Conservation (phyloP, 345 rosid genomes). For the Boechera retrofracta region DNA sequence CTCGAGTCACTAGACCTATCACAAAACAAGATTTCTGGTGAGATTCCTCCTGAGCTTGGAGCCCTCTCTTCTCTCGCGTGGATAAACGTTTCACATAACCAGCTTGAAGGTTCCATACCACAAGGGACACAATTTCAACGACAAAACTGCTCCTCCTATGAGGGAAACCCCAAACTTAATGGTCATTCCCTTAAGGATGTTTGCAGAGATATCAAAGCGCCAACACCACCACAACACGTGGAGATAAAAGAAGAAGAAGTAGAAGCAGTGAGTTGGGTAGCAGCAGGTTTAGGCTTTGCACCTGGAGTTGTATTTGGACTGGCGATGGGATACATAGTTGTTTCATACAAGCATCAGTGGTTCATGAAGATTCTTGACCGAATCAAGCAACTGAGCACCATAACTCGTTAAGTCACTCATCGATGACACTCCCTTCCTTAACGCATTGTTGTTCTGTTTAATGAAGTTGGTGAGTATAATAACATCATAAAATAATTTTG, state of each 20-base stretch:
- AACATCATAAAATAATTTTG: neutral
- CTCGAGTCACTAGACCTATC: too few species aligned
- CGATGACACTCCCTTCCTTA: neutral
- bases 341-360: slow-evolving; percentile 10
- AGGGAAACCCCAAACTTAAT: too few species aligned
- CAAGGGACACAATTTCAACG: too few species aligned
- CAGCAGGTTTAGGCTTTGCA: neutral
- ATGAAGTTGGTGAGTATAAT: neutral
- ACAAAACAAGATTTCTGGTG: too few species aligned
- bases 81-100: too few species aligned
- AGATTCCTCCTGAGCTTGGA: too few species aligned
- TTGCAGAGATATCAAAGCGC: too few species aligned
- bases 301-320: slow-evolving; percentile 6
- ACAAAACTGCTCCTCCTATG: too few species aligned
- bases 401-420: neutral
- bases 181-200: too few species aligned
- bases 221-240: too few species aligned
- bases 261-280: neutral
- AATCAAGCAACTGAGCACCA: neutral
- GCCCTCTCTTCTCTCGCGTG: too few species aligned
- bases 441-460: neutral
- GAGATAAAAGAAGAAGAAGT: slow-evolving; percentile 19
- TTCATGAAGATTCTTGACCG: slow-evolving; percentile 15
- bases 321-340: neutral
- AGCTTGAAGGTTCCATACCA: too few species aligned